Percentiles rank a stretch among this genome's conserved stretches.
Conservation (phyloP, 2,329 filamentous ascomycete genomes). For the Stemphylium lycopersici region DNA sequence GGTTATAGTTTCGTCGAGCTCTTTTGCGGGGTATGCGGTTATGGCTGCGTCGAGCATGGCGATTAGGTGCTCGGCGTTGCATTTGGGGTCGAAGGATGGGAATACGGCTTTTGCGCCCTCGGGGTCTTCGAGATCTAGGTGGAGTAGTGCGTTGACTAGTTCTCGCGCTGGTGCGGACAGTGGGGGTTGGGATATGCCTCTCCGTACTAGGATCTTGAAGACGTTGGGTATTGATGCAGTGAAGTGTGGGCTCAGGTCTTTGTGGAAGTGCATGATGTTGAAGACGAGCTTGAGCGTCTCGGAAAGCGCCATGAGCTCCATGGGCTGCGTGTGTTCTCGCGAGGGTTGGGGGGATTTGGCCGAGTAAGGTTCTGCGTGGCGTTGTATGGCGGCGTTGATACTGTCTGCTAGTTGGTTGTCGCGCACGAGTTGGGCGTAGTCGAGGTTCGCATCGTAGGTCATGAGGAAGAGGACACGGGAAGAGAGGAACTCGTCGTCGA, state of each 20-base stretch:
- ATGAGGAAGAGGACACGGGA: conserved; percentile 80
- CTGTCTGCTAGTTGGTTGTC: conserved; percentile 70
- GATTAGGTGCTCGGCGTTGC: conserved; percentile 69
- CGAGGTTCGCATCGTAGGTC: conserved; percentile 75
- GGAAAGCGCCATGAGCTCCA: conserved; percentile 78
- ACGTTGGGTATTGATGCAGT: conserved; percentile 72
- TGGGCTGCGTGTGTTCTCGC: conserved; percentile 55
- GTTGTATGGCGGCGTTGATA: conserved; percentile 71
- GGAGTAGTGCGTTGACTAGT: conserved; percentile 80
- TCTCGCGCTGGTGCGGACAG: conserved; percentile 74
- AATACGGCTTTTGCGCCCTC: conserved; percentile 64
- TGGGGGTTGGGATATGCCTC: conserved; percentile 67
- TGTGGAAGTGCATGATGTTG: conserved; percentile 80
- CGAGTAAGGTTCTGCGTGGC: conserved; percentile 63
- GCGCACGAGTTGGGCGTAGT: conserved; percentile 69
- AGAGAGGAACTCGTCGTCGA: conserved; percentile 85
- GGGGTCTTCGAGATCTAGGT: conserved; percentile 69
- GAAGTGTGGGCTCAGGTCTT: conserved; percentile 67
- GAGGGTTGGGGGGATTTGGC: conserved; percentile 36
- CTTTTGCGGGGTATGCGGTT: conserved; percentile 65
- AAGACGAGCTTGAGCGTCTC: conserved; percentile 90
- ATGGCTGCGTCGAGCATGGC: conserved; percentile 72
- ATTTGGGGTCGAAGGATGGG: conserved; percentile 65
- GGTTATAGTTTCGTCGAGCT: conserved; percentile 74
- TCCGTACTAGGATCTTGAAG: conserved; percentile 69